These are phyloP conservation scores for Pythium guiyangense DNA, from an alignment of 352 stramenopile species.

Conservation along the genomic window DNA sequence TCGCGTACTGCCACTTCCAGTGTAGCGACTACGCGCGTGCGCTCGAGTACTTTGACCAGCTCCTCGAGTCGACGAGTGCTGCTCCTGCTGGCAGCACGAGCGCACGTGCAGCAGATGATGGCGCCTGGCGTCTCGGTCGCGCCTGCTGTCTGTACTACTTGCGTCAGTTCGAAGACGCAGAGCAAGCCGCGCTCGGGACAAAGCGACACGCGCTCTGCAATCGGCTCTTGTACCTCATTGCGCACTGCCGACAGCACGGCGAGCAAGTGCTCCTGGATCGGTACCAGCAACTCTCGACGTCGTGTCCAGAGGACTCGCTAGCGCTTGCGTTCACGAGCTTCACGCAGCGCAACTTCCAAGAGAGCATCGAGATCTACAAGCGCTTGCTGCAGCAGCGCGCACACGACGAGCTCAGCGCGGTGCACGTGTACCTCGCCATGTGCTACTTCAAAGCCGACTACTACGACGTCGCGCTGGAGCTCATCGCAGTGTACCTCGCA, in stretches of 20 bases:
- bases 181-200: constrained; percentile 41
- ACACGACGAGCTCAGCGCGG: constrained; percentile 18
- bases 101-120: constrained; percentile 12
- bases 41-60: constrained; percentile 41
- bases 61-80: constrained; percentile 22
- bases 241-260: constrained; percentile 31
- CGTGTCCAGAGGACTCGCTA: constrained; percentile 29
- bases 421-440: constrained; percentile 72
- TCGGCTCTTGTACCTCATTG: constrained; percentile 45
- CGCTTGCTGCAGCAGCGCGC: constrained; percentile 28
- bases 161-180: constrained; percentile 37
- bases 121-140: constrained; percentile 41
- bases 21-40: constrained; percentile 37
- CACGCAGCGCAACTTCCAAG: constrained; percentile 51
- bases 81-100: not conserved
- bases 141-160: constrained; percentile 57
- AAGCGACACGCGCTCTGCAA: constrained; percentile 42
- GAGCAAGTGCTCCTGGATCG: constrained; percentile 87
- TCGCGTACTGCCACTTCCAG: constrained; percentile 70
- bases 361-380: constrained; percentile 74
- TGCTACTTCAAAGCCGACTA: constrained; percentile 75
- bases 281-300: constrained; percentile 37
- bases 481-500: constrained; percentile 54
- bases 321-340: constrained; percentile 42
- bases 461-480: constrained; percentile 62